Evolutionary conservation across 495 filamentous ascomycete species (phyloP), one percentile per base, ranked within the genome.

Genomic region (Coniosporium apollinis): DNA sequence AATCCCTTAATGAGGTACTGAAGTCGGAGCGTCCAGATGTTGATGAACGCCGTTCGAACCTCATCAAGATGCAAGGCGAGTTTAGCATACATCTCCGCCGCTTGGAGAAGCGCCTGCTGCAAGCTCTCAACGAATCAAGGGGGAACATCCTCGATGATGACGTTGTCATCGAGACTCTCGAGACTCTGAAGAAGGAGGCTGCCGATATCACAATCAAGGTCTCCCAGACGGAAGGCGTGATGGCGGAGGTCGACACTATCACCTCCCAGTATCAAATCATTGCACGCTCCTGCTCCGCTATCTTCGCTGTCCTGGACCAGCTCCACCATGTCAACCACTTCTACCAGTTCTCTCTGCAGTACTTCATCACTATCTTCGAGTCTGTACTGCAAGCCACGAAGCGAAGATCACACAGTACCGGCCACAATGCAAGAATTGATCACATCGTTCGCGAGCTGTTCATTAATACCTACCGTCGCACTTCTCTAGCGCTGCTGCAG

Each of bases 81-180:
- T 99, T 99, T 70, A 94, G 86, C 58, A 73, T 93, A 13, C 86
- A 94, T 59, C 74, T 99, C 20, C 76, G 89, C 33, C 82, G 89
- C 47, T 74, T 99, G n/a, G 89, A 99, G 62, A 93, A 91, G 57
- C 75, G 80, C 25, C 67, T 99, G 30, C 62, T 99, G 20, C 85
- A 93, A 49, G 89, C 89, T 17, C 70, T 99, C 37, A 96, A 99
- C 55, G 84, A 96, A 58, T 96, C 89, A 24, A 79, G 80, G 29
- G 89, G 89, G 44, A 99, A 99, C 46, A 96, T 99, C 46, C 74
- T 99, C 17, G 89, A 99, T 51, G 89, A 99, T 49, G 89, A 99
- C 56, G 77, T 83, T 40, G 87, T 99, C 45, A 94, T 99, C 48
- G 82, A 96, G 55, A 96, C 89, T 2, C 75, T 99, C 2, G 89